Percentiles rank a stretch among this genome's conserved stretches.
Conservation (phyloP, 495 filamentous ascomycete species). For the Hyaloscypha hepaticicola region DNA sequence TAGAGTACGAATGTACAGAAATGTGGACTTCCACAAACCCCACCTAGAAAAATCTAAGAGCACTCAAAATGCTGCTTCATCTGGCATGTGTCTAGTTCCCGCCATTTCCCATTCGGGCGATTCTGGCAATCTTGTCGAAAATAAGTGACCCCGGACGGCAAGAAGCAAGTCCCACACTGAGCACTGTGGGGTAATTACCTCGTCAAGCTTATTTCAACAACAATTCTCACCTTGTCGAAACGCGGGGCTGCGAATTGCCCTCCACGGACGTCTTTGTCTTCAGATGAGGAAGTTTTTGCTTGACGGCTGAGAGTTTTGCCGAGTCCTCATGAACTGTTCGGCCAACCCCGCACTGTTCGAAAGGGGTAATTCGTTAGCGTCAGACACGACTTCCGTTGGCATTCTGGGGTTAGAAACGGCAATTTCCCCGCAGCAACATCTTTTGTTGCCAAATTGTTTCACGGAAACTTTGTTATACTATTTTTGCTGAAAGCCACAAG, state of each 20-base stretch:
- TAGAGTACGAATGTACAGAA: background rate
- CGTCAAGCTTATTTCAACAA: background rate
- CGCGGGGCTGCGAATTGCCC: background rate
- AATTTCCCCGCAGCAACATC: background rate
- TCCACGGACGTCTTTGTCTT: background rate
- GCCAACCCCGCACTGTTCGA: background rate
- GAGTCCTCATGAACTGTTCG: background rate
- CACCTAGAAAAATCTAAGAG: conserved; percentile 4
- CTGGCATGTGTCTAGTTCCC: background rate
- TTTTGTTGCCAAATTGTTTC: background rate
- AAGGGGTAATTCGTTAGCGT: background rate
- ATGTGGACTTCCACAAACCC: background rate
- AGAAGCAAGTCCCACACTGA: background rate
- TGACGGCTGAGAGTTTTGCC: background rate
- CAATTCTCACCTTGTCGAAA: background rate
- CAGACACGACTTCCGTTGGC: background rate
- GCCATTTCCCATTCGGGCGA: background rate
- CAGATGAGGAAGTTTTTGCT: background rate
- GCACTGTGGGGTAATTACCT: background rate
- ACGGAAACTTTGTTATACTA: background rate
- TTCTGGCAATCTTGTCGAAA: background rate
- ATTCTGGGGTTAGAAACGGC: background rate
- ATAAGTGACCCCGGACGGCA: background rate
- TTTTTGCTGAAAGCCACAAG: background rate
- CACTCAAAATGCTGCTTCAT: background rate